Evolutionary conservation across 148 eudicot species (phyloP).

Genomic region (Rhododendron griersonianum): DNA sequence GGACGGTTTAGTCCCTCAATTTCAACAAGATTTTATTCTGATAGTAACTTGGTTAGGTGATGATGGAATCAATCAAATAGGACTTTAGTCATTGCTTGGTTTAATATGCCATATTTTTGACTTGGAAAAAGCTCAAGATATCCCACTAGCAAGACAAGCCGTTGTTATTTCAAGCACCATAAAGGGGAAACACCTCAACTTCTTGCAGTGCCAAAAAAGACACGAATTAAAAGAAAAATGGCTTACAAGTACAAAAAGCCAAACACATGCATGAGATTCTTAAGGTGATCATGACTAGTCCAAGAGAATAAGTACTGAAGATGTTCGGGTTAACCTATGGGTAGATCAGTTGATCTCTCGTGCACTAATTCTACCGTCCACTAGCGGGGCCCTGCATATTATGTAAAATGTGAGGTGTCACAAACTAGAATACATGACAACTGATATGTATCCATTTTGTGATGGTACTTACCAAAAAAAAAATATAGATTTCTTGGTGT

Average conservation of each 20-base stretch:
- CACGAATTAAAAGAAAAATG: neutral
- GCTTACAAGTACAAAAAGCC: neutral
- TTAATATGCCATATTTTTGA: neutral
- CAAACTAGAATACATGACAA: no score
- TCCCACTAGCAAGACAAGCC: neutral
- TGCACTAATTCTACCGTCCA: no score
- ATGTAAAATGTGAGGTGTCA: no score
- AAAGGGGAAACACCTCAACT: neutral
- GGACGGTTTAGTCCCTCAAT: neutral
- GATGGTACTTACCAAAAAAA: no score
- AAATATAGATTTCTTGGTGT: neutral
- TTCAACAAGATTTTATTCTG: neutral
- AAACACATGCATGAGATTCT: neutral
- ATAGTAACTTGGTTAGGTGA: neutral
- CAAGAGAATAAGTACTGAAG: neutral
- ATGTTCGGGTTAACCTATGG: no score
- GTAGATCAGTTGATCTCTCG: no score
- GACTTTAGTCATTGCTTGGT: neutral
- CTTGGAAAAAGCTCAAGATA: neutral
- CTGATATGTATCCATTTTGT: no score
- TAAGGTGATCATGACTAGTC: neutral
- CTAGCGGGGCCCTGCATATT: no score
- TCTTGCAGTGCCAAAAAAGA: neutral
- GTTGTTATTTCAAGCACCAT: neutral
- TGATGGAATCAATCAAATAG: neutral